Conservation (phyloP, 306 rosid species). For the Fragaria iinumae region DNA sequence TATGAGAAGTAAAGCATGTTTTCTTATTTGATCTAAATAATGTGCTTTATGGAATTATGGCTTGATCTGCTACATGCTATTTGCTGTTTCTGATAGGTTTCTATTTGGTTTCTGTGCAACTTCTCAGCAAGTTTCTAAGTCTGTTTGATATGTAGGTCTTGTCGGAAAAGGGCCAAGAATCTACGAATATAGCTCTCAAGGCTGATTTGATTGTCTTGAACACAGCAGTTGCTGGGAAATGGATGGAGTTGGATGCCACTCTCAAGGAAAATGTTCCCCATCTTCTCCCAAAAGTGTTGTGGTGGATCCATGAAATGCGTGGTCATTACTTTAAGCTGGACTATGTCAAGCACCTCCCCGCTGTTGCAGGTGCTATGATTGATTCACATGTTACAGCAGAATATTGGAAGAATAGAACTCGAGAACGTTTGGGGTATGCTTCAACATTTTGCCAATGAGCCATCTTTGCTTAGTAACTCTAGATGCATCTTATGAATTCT, state of each 20-base stretch:
- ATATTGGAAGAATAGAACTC: slow-evolving; percentile 89
- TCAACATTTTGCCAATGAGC: neutral
- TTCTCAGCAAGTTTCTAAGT: neutral
- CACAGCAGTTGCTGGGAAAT: slow-evolving; percentile 97
- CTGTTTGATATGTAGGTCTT: slow-evolving; percentile 45
- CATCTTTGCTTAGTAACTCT: neutral
- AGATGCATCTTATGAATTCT: neutral
- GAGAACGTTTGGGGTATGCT: slow-evolving; percentile 70
- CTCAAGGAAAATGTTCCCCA: slow-evolving; percentile 66
- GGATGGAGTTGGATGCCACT: slow-evolving; percentile 67
- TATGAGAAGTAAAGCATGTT: neutral
- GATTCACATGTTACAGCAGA: slow-evolving; percentile 92
- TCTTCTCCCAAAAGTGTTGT: slow-evolving; percentile 91
- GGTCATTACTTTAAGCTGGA: slow-evolving; percentile 94
- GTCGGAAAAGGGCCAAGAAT: slow-evolving; percentile 72
- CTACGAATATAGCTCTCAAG: slow-evolving; percentile 66
- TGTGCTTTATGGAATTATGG: neutral
- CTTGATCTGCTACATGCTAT: neutral
- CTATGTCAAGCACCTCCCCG: slow-evolving; percentile 96
- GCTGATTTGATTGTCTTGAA: slow-evolving; percentile 87
- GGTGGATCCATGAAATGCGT: slow-evolving; percentile 99
- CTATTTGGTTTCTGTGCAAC: neutral
- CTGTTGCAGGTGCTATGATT: slow-evolving; percentile 94
- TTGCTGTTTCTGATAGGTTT: neutral
- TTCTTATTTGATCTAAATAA: neutral